A percentile compares a stretch with the other conserved stretches of the same genome.
Evolutionary conservation across 2,329 filamentous ascomycete species (phyloP).

Genomic region (Neurospora sp.): DNA sequence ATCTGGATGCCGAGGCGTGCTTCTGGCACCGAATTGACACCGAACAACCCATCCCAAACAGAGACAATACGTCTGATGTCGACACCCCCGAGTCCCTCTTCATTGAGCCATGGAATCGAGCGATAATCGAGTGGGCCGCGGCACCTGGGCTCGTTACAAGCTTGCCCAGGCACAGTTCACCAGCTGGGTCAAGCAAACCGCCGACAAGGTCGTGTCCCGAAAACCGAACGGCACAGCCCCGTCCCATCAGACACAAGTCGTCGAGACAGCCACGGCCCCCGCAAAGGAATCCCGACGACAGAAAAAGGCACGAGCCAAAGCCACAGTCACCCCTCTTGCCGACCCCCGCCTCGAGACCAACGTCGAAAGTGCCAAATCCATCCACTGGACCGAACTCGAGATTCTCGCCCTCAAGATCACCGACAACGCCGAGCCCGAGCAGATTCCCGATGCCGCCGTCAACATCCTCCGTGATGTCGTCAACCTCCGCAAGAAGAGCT

Average conservation of each 20-base stretch:
- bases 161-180: constrained; percentile 12
- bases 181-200: constrained; percentile 12
- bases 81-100: background rate
- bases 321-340: background rate
- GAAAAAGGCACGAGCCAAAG: constrained; percentile 8
- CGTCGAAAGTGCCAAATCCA: constrained; percentile 2
- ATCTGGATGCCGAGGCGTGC: background rate
- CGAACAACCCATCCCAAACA: background rate
- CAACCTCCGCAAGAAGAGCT: constrained; percentile 19
- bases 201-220: constrained; percentile 7
- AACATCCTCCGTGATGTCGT: constrained; percentile 21
- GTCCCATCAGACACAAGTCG: background rate
- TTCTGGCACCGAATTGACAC: background rate
- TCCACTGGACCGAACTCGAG: constrained; percentile 15
- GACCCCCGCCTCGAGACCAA: background rate
- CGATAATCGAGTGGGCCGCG: background rate
- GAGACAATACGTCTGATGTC: background rate
- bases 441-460: constrained; percentile 17
- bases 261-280: background rate
- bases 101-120: background rate
- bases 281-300: constrained; percentile 7
- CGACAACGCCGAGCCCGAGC: constrained; percentile 14
- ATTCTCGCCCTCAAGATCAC: constrained; percentile 14
- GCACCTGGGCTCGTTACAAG: constrained; percentile 11
- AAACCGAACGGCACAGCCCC: background rate